Conservation (phyloP, 2,329 filamentous ascomycete genomes). For the Chaetothyriales sp. region DNA sequence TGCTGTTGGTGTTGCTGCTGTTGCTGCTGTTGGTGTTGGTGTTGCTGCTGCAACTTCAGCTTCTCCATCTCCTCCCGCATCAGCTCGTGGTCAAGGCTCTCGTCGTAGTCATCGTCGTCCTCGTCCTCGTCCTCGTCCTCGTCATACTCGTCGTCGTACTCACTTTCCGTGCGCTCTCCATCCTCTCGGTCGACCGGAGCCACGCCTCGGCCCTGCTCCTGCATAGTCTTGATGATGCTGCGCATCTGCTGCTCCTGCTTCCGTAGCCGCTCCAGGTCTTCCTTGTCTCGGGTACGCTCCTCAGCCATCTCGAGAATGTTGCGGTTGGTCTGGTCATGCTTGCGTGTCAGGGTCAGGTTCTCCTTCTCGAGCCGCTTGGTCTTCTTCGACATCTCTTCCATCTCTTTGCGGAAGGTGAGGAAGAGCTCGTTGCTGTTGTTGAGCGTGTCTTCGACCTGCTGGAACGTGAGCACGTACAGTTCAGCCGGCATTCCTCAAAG, state of each 20-base stretch:
- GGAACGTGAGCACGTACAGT: slow-evolving; percentile 15
- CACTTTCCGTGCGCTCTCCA: slow-evolving; percentile 33
- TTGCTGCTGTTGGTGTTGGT: neutral
- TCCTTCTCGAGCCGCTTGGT: slow-evolving; percentile 94
- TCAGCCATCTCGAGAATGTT: slow-evolving; percentile 97
- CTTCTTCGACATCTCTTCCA: slow-evolving; percentile 99
- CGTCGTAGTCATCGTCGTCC: slow-evolving; percentile 39
- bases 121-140: slow-evolving; percentile 48
- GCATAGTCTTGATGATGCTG: slow-evolving; percentile 90
- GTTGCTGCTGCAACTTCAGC: slow-evolving; percentile 8
- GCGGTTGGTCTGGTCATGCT: slow-evolving; percentile 82
- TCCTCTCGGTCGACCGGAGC: slow-evolving; percentile 36
- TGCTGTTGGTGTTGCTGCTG: neutral
- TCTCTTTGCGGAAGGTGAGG: slow-evolving; percentile 91
- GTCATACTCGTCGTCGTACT: slow-evolving; percentile 41
- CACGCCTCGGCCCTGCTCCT: slow-evolving; percentile 73
- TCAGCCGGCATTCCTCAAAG: slow-evolving; percentile 14
- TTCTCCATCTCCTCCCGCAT: slow-evolving; percentile 21
- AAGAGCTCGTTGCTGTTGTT: slow-evolving; percentile 98
- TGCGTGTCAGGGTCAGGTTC: slow-evolving; percentile 76
- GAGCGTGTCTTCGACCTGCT: slow-evolving; percentile 90
- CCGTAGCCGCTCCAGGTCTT: slow-evolving; percentile 62
- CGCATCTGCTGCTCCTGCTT: slow-evolving; percentile 84
- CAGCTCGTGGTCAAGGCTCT: slow-evolving; percentile 39
- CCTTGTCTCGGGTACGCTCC: slow-evolving; percentile 62